Base-by-base conservation (phyloP, 306 rosid species). In the Lotus japonicus region DNA sequence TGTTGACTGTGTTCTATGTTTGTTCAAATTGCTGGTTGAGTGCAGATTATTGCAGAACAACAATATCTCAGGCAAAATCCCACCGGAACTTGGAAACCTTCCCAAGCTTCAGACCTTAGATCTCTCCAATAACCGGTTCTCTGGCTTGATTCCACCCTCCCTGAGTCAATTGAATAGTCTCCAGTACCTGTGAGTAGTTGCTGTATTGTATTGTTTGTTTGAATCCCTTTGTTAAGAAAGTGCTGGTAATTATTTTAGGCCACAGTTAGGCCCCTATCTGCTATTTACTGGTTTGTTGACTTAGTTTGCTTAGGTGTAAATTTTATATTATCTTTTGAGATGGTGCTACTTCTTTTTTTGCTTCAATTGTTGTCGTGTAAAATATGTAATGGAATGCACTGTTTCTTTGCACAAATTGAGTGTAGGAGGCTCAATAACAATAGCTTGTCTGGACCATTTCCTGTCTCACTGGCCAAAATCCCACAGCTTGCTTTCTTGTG, bases 401-500 rank as follows among this genome's bases (percentile, higher is more conserved):
- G 55, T 59, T 62, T 57, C 75, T 70, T 76, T 87, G 81, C 81
- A 79, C 31, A 45, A 52, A 43, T 68, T 7, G 92, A 74, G 75
- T 52, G 48, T 77, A 94, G 98, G 90, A 94, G 97, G 87, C 84
- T 94, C 75, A 94, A 90, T 86, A 94, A 94, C 82, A 94, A 94
- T 81, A 94, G 87, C 80, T 78, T 94, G 81, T 82, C 89, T 70
- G 98, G 98, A 70, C 73, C 87, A 35, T 88, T 94, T 85, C 98
- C 97, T 2, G 81, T 71, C 53, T 85, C 92, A 31, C 70, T 90
- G 61, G 84, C 90, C 64, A 94, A 86, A 77, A 84, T 80, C 45
- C 80, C 95, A 19, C 90, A 83, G 74, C 98, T 94, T 88, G 79
- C 96, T 86, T 94, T 94, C 97, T 85, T 94, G 98, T 94, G 88